Evolutionary conservation across 2,329 filamentous ascomycete species (phyloP), one percentile per base, ranked within the genome.

Genomic region (Claviceps citrina): DNA sequence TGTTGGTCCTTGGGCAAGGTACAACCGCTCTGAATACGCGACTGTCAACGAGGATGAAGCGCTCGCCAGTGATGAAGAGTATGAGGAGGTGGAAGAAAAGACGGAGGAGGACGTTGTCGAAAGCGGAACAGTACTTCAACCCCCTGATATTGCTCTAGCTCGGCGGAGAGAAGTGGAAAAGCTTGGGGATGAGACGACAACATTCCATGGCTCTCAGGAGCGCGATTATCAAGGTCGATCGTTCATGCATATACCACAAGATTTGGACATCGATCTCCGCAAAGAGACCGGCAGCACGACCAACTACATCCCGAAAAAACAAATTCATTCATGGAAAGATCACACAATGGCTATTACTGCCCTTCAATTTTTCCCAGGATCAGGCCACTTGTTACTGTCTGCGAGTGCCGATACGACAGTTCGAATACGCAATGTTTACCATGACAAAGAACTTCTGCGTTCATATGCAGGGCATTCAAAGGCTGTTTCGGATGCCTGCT

Each of bases 201-300:
- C 78, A 33, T 98, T 96, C 62, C 82, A 94, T 54, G 91, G 87
- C 46, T 71, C 72, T 31, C 70, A 83, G 54, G 68, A 91, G 61
- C 81, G 78, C 66, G 91, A 98, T 59, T 98, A 98, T 64, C 83
- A 93, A 58, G 91, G 91, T 36, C 72, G 91, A 48, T 93, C 89
- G 26, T 98, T 94, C 58, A 95, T 98, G 89, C 91, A 98, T 61
- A 71, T 96, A 34, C 91, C 91, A 3, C 86, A 85, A 58, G 87
- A 94, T 57, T 65, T 94, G 61, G 84, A 85, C 54, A 68, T 94
- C 56, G 83, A 93, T 56, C 67, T 98, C 51, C 73, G 71, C 47
- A 93, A 91, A 62, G 85, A 93, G 44, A 59, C 70, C 33, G 84
- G 83, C 51, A 86, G 79, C 54, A 61, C 75, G 55, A 87, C 87